Percentiles rank a stretch among this genome's conserved stretches.
Conservation (phyloP, 2,329 filamentous ascomycete genomes). For the Exophiala aquamarina region DNA sequence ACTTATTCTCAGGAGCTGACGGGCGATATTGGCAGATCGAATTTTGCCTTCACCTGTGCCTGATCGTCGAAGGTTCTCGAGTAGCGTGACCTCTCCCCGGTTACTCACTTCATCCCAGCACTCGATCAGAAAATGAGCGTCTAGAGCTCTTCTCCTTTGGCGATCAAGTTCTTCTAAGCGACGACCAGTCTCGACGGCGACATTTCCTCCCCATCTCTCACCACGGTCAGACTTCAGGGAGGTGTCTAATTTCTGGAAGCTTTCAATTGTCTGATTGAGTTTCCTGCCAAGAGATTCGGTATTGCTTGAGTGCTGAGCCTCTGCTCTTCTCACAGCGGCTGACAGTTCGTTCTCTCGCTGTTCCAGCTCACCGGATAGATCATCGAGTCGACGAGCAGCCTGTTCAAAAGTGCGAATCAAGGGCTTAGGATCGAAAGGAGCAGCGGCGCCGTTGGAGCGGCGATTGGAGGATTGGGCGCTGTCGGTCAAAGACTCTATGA, state of each 20-base stretch:
- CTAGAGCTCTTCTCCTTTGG: constrained; percentile 83
- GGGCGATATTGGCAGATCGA: constrained; percentile 86
- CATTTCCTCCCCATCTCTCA: constrained; percentile 65
- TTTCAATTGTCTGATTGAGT: constrained; percentile 86
- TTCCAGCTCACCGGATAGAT: constrained; percentile 74
- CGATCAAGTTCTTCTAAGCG: constrained; percentile 90
- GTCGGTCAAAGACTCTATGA: constrained; percentile 89
- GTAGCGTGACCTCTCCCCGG: constrained; percentile 77
- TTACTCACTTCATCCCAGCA: constrained; percentile 97
- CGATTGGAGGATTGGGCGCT: constrained; percentile 76
- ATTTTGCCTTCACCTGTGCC: constrained; percentile 90
- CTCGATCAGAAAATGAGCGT: constrained; percentile 92
- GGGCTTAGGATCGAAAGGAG: constrained; percentile 89
- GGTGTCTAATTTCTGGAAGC: constrained; percentile 86
- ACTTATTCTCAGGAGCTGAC: constrained; percentile 91
- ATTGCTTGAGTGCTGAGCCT: constrained; percentile 88
- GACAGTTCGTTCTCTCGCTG: constrained; percentile 87
- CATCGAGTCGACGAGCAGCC: constrained; percentile 53
- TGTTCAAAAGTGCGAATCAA: constrained; percentile 92
- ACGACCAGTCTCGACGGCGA: constrained; percentile 93
- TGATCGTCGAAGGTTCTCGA: constrained; percentile 84
- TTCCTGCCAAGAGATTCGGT: constrained; percentile 84
- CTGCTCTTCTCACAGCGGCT: constrained; percentile 84
- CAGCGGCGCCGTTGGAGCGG: constrained; percentile 57
- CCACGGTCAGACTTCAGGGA: constrained; percentile 61